Evolutionary conservation across 768 basidiomycete genomes (phyloP).

Genomic region (Tulasnella sp.): DNA sequence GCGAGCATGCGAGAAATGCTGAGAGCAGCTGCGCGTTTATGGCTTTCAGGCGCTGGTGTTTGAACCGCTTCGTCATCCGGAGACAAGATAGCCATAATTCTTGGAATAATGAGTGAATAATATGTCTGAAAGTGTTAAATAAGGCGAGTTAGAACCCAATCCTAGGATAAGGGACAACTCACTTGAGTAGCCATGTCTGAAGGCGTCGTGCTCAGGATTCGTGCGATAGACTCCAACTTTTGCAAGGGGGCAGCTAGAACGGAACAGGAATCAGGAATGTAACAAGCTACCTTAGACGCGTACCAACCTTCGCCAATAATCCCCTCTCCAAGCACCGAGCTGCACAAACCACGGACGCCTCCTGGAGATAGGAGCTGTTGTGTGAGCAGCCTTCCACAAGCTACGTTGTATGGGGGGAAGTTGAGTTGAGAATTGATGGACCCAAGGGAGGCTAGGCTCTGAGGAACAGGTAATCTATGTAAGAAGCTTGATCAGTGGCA

Average conservation of each 20-base stretch:
- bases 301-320: constrained; percentile 28
- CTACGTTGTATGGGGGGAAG: constrained; percentile 37
- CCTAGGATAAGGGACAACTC: background rate
- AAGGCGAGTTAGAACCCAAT: constrained; percentile 23
- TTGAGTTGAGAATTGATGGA: constrained; percentile 38
- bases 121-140: constrained; percentile 43
- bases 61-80: constrained; percentile 20
- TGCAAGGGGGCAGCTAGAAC: constrained; percentile 41
- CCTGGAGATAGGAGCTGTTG: constrained; percentile 59
- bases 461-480: constrained; percentile 52
- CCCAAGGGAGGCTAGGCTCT: constrained; percentile 57
- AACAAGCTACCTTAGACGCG: constrained; percentile 11
- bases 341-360: constrained; percentile 59
- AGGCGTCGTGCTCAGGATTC: constrained; percentile 54
- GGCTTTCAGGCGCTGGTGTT: constrained; percentile 32
- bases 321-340: constrained; percentile 56
- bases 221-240: constrained; percentile 63
- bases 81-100: constrained; percentile 40
- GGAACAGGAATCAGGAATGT: background rate
- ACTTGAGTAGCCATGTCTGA: constrained; percentile 46
- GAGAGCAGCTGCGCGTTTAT: constrained; percentile 57
- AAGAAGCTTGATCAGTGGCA: background rate
- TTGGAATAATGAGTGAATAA: constrained; percentile 43
- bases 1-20: constrained; percentile 55
- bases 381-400: constrained; percentile 54